These are phyloP conservation scores for Diversispora eburnea DNA, from an alignment of 192 early-diverging fungal species.

Conservation along the genomic window DNA sequence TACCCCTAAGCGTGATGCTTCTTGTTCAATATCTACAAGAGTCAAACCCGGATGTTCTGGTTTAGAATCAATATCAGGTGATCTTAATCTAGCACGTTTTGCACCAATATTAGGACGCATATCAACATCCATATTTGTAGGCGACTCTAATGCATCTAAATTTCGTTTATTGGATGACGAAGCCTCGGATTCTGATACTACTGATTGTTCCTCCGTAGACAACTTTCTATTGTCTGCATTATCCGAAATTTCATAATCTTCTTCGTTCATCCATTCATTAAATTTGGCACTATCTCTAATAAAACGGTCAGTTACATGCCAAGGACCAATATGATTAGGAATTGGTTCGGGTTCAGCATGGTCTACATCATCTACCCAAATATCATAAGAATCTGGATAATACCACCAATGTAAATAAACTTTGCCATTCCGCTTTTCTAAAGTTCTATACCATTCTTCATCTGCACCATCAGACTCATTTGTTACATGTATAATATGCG, in stretches of 20 bases:
- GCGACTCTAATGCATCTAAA: conserved; percentile 32
- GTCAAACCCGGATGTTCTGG: conserved; percentile 45
- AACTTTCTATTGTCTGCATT: neutral
- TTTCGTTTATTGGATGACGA: conserved; percentile 18
- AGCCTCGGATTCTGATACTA: conserved; percentile 34
- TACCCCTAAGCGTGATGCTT: conserved; percentile 43
- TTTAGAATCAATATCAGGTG: conserved; percentile 39
- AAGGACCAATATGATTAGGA: conserved; percentile 62
- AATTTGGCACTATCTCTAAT: conserved; percentile 67
- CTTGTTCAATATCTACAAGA: conserved; percentile 50
- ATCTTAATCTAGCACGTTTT: conserved; percentile 34
- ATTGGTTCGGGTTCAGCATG: conserved; percentile 58
- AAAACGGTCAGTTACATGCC: conserved; percentile 71
- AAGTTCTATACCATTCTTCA: conserved; percentile 58
- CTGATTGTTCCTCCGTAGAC: conserved; percentile 39
- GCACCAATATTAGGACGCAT: conserved; percentile 29
- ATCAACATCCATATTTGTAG: conserved; percentile 36
- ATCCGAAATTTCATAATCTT: conserved; percentile 68
- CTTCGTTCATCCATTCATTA: conserved; percentile 84
- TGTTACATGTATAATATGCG: conserved; percentile 49
- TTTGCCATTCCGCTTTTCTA: conserved; percentile 54
- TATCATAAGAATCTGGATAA: conserved; percentile 78
- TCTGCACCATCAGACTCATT: conserved; percentile 46
- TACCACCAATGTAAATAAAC: conserved; percentile 80
- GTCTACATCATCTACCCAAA: conserved; percentile 62